Evolutionary conservation across 495 filamentous ascomycete species (phyloP), one percentile per base, ranked within the genome.

Genomic region (Penicillium waksmanii): DNA sequence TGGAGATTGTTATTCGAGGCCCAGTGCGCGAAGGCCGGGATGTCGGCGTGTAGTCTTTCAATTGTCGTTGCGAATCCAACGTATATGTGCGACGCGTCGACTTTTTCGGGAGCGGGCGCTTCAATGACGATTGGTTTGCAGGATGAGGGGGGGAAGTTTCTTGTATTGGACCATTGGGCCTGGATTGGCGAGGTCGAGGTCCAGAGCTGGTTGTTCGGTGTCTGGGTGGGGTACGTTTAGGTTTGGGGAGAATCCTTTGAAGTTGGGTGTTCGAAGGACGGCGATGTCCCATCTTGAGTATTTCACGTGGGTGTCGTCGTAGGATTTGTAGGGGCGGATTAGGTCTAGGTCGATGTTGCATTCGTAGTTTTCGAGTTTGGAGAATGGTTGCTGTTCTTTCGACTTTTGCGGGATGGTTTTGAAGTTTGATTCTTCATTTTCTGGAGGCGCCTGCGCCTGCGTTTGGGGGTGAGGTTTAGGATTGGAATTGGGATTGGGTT

Each of bases 41-140:
- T 19, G 23, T 48, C 46, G 11, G 23, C 46, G 23, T 48, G 15
- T 3, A 48, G 46, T 12, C 46, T 10, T 27, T 48, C 46, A 12
- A 48, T 48, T 23, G 46, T 48, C 15, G 46, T 48, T 5, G 46
- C 46, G 46, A 48, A 48, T 15, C 46, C 46, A 10, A 48, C 46
- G n/a, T 48, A 48, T 8, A 48, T 27, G n/a, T 48, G 46, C 21
- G 46, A 48, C 3, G 46, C 46, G 23, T 48, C 46, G 46, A 48
- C 46, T 27, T 10, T 48, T n/a, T 48, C 46, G 5, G 23, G 18
- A 3, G 46, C 18, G 7, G 46, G 46, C 15, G 46, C 46, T 27
- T 48, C 46, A 18, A 48, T 23, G 3, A 48, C 83, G 83, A 86
- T 61, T 82, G 81, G 67, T 63, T 51, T 70, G 31, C 17, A 72